phyloP scores from a whole-genome alignment of 257 asterid genomes.

The Galeopsis tetrahit region DNA sequence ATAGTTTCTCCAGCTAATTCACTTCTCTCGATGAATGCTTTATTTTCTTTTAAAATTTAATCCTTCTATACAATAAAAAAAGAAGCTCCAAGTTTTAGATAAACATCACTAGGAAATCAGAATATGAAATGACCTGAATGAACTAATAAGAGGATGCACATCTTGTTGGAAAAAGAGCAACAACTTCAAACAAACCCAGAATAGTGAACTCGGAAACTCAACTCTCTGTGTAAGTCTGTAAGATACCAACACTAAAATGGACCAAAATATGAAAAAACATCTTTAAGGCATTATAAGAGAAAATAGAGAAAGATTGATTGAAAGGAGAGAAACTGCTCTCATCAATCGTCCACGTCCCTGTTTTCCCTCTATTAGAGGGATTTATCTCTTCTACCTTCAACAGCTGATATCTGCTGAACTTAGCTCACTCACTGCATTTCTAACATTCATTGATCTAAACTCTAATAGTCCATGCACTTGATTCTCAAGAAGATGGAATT shows the following conservation, averaged over 20 bases:
- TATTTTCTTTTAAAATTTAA: background rate
- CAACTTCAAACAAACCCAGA: background rate
- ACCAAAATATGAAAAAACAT: background rate
- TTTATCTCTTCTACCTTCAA: background rate
- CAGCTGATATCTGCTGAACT: background rate
- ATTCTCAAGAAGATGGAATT: background rate
- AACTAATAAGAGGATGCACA: background rate
- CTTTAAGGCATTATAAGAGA: background rate
- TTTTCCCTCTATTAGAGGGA: background rate
- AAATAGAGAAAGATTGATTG: background rate
- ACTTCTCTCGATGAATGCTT: background rate
- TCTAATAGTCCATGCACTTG: constrained; percentile 23
- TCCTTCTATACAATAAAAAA: constrained; percentile 20
- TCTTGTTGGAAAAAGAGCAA: background rate
- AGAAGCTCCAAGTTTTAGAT: constrained; percentile 6
- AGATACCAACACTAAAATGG: background rate
- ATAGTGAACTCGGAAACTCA: background rate
- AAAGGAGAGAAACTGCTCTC: background rate
- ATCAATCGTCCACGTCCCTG: constrained; percentile 4
- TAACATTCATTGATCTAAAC: background rate
- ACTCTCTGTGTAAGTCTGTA: background rate
- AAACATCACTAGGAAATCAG: background rate
- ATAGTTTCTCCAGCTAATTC: background rate
- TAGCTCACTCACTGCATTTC: background rate
- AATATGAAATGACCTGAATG: background rate